phyloP scores from a whole-genome alignment of 768 basidiomycete genomes.

The Tephrocybe sp. region DNA sequence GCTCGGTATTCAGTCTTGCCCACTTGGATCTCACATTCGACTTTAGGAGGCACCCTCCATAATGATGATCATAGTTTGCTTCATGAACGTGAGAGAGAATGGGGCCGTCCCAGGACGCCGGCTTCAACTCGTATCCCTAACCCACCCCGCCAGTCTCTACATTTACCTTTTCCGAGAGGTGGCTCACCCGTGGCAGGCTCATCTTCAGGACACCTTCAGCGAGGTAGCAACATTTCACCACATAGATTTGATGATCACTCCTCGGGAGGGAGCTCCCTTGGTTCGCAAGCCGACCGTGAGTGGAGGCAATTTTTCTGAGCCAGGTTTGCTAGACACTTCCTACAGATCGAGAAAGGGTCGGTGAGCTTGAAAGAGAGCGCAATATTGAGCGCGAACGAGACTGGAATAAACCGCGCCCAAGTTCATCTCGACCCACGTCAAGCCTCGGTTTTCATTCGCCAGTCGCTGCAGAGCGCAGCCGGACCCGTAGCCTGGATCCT shows the following conservation, averaged over 20 bases:
- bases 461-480: constrained; percentile 11
- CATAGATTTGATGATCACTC: constrained; percentile 42
- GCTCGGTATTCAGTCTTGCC: constrained; percentile 22
- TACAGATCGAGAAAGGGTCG: constrained; percentile 45
- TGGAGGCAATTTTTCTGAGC: constrained; percentile 9
- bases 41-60: background rate
- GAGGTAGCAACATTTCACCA: constrained; percentile 40
- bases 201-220: constrained; percentile 24
- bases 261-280: constrained; percentile 43
- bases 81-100: constrained; percentile 47
- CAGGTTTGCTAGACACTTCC: background rate
- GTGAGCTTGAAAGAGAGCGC: constrained; percentile 43
- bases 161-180: constrained; percentile 14
- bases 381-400: constrained; percentile 50
- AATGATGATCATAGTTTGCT: constrained; percentile 22
- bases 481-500: constrained; percentile 26
- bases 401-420: constrained; percentile 51
- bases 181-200: constrained; percentile 18
- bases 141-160: constrained; percentile 17
- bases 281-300: constrained; percentile 57
- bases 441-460: constrained; percentile 42
- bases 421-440: constrained; percentile 40
- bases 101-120: constrained; percentile 36
- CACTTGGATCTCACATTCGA: constrained; percentile 7
- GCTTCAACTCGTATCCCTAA: constrained; percentile 21